phyloP scores from a whole-genome alignment of 305 asterid genomes.

The Solanum hybrid region DNA sequence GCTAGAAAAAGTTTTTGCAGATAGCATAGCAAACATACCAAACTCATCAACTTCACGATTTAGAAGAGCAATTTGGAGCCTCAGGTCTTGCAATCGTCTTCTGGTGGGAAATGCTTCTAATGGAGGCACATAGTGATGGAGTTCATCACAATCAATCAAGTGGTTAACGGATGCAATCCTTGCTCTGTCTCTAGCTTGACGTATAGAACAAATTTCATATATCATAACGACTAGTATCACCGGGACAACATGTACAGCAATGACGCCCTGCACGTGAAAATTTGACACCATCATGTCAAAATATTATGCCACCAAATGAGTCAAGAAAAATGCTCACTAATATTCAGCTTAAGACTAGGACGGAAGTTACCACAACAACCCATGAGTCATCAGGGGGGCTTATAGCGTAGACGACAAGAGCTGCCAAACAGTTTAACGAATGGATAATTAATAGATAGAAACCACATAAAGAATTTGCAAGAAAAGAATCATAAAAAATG shows the following conservation, averaged over 20 bases:
- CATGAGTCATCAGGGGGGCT: background rate
- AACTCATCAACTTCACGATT: slow-evolving; percentile 2
- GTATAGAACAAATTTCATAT: background rate
- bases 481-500: background rate
- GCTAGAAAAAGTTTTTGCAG: background rate
- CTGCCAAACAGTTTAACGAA: background rate
- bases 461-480: background rate
- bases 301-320: background rate
- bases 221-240: background rate
- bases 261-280: background rate
- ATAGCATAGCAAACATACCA: slow-evolving; percentile 4
- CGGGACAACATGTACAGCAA: background rate
- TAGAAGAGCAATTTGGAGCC: slow-evolving; percentile 5
- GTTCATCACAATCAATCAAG: background rate
- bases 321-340: background rate
- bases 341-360: background rate
- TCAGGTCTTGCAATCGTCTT: slow-evolving; percentile 4
- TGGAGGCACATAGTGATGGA: background rate
- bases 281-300: background rate
- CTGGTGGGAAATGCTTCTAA: background rate
- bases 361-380: background rate
- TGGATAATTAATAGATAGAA: background rate
- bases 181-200: background rate
- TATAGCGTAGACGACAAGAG: background rate
- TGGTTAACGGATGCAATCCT: background rate